Conservation (phyloP, 2,329 filamentous ascomycete species). For the Fusarium sp. region DNA sequence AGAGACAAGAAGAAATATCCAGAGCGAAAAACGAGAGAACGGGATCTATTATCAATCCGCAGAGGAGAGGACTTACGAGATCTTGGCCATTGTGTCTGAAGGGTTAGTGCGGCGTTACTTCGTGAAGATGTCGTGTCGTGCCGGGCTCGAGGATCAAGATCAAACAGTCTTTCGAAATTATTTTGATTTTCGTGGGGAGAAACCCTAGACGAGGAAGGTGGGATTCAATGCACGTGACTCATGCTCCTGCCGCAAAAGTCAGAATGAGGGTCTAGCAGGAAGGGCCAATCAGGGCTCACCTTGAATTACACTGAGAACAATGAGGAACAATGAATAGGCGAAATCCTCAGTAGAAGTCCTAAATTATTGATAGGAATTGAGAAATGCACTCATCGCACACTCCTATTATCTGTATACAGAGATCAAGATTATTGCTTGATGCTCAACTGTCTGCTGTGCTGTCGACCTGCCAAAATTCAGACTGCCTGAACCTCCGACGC, state of each 20-base stretch:
- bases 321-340: too few relatives aligned
- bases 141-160: constrained; percentile 53
- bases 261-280: not conserved
- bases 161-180: constrained; percentile 39
- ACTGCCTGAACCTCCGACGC: not conserved
- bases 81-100: constrained; percentile 70
- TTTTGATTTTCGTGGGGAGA: constrained; percentile 48
- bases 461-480: not conserved
- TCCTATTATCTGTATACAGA: too few relatives aligned
- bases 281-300: constrained; percentile 6
- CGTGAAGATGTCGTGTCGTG: constrained; percentile 50
- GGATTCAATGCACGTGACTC: constrained; percentile 47
- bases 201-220: constrained; percentile 52
- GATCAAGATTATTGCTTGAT: not conserved
- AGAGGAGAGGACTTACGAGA: constrained; percentile 63
- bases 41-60: constrained; percentile 4
- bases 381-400: not conserved
- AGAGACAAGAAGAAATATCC: constrained; percentile 22
- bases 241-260: not conserved
- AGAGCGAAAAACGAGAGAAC: not conserved
- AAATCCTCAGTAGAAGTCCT: too few relatives aligned
- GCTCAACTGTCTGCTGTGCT: not conserved
- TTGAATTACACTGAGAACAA: not conserved
- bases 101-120: constrained; percentile 56
- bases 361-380: not conserved